Percentiles rank a stretch among this genome's conserved stretches.
These are phyloP conservation scores for Hansenula lynferdii DNA, from an alignment of 1,139 yeast species.

Conservation along the genomic window DNA sequence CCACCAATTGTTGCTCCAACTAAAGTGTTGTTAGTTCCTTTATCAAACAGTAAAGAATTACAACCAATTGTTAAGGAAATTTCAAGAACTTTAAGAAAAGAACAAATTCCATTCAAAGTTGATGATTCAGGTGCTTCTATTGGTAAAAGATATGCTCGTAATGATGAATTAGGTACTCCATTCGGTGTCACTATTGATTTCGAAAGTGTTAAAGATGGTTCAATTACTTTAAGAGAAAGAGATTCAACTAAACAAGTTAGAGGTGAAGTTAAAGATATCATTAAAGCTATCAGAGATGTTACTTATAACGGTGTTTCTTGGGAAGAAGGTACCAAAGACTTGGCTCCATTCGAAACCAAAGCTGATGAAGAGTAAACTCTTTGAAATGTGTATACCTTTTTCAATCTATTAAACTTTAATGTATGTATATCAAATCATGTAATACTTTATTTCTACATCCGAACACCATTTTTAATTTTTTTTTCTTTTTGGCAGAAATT, in stretches of 20 bases:
- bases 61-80: conserved; percentile 71
- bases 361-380: conserved; percentile 16
- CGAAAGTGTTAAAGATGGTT: conserved; percentile 83
- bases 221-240: conserved; percentile 96
- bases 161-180: conserved; percentile 99
- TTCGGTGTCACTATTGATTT: conserved; percentile 98
- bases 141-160: conserved; percentile 98
- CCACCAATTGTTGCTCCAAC: conserved; percentile 98
- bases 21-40: conserved; percentile 92
- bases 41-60: conserved; percentile 79
- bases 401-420: no score
- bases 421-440: no score
- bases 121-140: conserved; percentile 98
- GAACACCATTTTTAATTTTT: conserved; percentile 4
- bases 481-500: neutral
- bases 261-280: conserved; percentile 76
- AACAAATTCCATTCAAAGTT: conserved; percentile 89
- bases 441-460: no score
- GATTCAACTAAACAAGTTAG: conserved; percentile 97
- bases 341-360: conserved; percentile 50
- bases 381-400: no score
- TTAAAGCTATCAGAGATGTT: conserved; percentile 73
- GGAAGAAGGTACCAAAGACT: conserved; percentile 76
- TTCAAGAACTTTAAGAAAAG: conserved; percentile 64
- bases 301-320: conserved; percentile 73